Base-by-base conservation (phyloP, 2,329 filamentous ascomycete genomes). In the Ophiostoma populinum region DNA sequence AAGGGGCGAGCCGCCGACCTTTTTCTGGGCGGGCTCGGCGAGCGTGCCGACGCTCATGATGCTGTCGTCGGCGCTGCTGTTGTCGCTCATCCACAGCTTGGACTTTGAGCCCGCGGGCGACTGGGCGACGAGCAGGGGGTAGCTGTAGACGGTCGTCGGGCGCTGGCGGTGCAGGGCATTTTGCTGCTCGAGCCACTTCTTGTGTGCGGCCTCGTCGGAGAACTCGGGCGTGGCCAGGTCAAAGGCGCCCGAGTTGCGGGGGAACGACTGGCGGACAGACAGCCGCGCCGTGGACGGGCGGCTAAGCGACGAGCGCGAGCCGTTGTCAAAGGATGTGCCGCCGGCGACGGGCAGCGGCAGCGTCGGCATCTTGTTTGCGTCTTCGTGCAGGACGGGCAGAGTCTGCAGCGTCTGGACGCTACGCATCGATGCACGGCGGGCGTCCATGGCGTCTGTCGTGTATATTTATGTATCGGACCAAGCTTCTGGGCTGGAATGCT, bases 141-240 rank as follows among this genome's bases (percentile, higher is more conserved):
- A 32, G 30, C 30, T 32, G 30, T 32, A 32, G 19, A 32, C 30
- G 20, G 30, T 32, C 8, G 30, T 32, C 7, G 30, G 30, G 8
- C 30, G 30, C 19, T 24, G 19, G 19, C 30, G 30, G 19, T 32
- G 30, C n/a, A 16, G 15, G n/a, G n/a, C 5, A 20, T 20, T 8
- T 8, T 22, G 13, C 9, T 20, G 21, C 19, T 32, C 30, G 18
- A 32, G 30, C n/a, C 24, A 32, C 30, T 32, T 22, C 17, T 32
- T 22, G 30, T 20, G 30, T 5, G 30, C 18, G n/a, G 21, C 30
- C 30, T 32, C 30, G 8, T 32, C 30, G 20, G 11, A 7, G 19
- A 19, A 32, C 20, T 32, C 30, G 9, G 24, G 11, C 6, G 7
- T 9, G n/a, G 30, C 19, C 19, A 32, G 18, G 4, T 13, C 12